phyloP scores from a whole-genome alignment of 208 protist genomes.

The Trichomonas tenax region DNA sequence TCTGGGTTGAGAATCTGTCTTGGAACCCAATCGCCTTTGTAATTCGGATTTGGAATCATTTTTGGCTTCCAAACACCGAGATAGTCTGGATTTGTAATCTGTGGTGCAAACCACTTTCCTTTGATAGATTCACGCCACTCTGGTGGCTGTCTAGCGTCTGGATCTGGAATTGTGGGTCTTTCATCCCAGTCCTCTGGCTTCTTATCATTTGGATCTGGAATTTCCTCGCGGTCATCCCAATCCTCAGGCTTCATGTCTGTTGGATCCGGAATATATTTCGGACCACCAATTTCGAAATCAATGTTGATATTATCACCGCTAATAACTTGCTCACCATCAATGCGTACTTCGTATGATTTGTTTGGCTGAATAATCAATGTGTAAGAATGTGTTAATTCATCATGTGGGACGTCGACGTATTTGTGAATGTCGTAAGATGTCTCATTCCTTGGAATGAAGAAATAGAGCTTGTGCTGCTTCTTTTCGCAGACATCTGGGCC shows the following conservation, averaged over 20 bases:
- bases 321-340: constrained; percentile 36
- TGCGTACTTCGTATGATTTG: constrained; percentile 37
- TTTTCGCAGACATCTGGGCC: constrained; percentile 46
- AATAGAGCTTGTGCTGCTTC: constrained; percentile 28
- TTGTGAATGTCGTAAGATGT: constrained; percentile 24
- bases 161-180: neutral
- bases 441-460: constrained; percentile 39
- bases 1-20: constrained; percentile 42
- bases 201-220: constrained; percentile 21
- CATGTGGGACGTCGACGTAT: neutral
- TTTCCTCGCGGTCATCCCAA: constrained; percentile 34
- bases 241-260: constrained; percentile 30
- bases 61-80: constrained; percentile 45
- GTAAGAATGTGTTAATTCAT: constrained; percentile 28
- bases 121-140: constrained; percentile 46
- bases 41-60: constrained; percentile 47
- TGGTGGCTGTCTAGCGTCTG: neutral
- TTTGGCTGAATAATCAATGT: constrained; percentile 18
- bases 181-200: constrained; percentile 35
- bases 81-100: constrained; percentile 40
- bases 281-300: constrained; percentile 9
- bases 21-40: constrained; percentile 38
- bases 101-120: constrained; percentile 41
- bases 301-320: constrained; percentile 18
- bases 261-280: constrained; percentile 37